Percentiles rank a stretch among this genome's conserved stretches.
These are phyloP conservation scores for Starmerella khaoyaiensis DNA, from an alignment of 805 yeast species.

Conservation along the genomic window DNA sequence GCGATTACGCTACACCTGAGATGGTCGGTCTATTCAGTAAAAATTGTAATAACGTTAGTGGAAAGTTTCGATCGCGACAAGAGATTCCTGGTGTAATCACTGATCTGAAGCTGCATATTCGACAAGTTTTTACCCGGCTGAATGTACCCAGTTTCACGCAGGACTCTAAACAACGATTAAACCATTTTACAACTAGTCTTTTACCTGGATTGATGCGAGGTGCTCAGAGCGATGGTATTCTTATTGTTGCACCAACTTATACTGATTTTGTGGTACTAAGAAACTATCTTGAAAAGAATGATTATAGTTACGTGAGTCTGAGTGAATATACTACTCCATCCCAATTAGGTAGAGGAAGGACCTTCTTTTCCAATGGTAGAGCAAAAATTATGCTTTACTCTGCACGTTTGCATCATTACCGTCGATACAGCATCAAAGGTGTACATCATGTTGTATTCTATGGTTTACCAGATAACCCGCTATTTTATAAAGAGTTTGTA, in stretches of 20 bases:
- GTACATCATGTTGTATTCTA: slow-evolving; percentile 73
- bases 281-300: slow-evolving; percentile 47
- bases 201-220: slow-evolving; percentile 56
- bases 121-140: slow-evolving; percentile 51
- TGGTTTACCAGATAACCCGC: slow-evolving; percentile 73
- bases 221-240: slow-evolving; percentile 56
- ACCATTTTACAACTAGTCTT: slow-evolving; percentile 58
- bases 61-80: slow-evolving; percentile 29
- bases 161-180: slow-evolving; percentile 76
- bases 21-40: slow-evolving; percentile 45
- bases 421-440: slow-evolving; percentile 74
- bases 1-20: slow-evolving; percentile 70
- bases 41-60: slow-evolving; percentile 29
- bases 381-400: slow-evolving; percentile 71
- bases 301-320: slow-evolving; percentile 53
- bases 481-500: slow-evolving; percentile 65
- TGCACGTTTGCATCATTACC: slow-evolving; percentile 84
- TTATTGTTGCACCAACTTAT: slow-evolving; percentile 74
- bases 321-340: slow-evolving; percentile 73
- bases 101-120: slow-evolving; percentile 49
- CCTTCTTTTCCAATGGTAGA: slow-evolving; percentile 50
- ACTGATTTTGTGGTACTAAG: slow-evolving; percentile 72
- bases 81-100: slow-evolving; percentile 46
- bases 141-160: slow-evolving; percentile 39
- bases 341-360: slow-evolving; percentile 58